Percentiles rank a stretch among this genome's conserved stretches.
phyloP scores from a whole-genome alignment of 73 alveolate species.

The Tetrahymena malaccensis region DNA sequence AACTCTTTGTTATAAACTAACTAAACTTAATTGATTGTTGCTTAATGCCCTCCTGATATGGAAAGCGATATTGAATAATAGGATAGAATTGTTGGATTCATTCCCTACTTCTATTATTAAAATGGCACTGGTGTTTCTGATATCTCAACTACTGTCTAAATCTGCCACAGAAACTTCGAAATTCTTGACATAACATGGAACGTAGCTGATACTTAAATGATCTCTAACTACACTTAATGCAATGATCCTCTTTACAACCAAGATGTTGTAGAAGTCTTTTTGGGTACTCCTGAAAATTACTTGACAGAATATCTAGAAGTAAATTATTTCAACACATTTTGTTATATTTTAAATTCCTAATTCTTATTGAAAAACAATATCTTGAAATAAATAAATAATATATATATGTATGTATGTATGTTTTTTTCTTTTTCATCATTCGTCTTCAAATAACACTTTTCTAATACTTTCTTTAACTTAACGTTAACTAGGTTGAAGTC shows the following conservation, averaged over 20 bases:
- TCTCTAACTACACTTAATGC: background rate
- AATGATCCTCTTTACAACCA: background rate
- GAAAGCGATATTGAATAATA: background rate
- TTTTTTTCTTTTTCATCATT: too few species aligned
- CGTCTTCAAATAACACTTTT: background rate
- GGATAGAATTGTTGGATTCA: background rate
- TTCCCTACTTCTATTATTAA: background rate
- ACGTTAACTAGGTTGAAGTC: background rate
- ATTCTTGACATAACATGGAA: background rate
- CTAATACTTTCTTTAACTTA: background rate
- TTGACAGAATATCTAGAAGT: background rate
- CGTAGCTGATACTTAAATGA: background rate
- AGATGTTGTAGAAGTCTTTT: background rate
- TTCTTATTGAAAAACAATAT: background rate
- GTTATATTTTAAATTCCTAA: background rate
- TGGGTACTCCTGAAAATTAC: background rate
- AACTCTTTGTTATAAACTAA: background rate
- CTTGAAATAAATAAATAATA: too few species aligned
- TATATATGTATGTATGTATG: too few species aligned
- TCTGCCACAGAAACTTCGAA: background rate
- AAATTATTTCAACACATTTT: background rate
- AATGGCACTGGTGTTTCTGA: background rate
- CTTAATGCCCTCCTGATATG: background rate
- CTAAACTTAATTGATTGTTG: background rate
- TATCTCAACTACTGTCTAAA: background rate